Evolutionary conservation across 2,329 filamentous ascomycete species (phyloP), one percentile per base, ranked within the genome.

Genomic region (Colletotrichum magnum): DNA sequence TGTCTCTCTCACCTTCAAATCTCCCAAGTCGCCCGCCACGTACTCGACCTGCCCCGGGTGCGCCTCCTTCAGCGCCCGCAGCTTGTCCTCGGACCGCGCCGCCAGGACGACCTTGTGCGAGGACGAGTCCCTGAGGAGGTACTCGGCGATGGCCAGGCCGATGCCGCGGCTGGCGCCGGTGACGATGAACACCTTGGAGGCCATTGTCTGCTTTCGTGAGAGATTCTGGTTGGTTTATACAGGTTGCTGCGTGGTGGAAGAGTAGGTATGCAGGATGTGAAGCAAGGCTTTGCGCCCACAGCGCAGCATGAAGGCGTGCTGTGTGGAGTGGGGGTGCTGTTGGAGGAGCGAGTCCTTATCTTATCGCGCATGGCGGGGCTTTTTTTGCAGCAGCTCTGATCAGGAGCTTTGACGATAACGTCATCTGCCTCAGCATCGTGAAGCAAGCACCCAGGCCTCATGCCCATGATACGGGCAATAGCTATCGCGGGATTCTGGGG

Each of bases 131-230:
- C 79, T 75, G 7, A 92, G 79, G 36, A 92, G 81, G 53, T 83
- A 79, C 48, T 84, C 79, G 3, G 88, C 81, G 7, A 90, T 80
- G 68, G 87, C 87, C 12, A 89, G 82, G 56, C 89, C 89, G 60
- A 92, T 87, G 28, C 89, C 89, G 66, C 88, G 87, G 78, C 88
- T 90, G 18, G 89, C 89, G 36, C 89, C 89, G 3, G 89, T 91
- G 41, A 95, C 83, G 69, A 94, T 90, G 75, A 94, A 88, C 24
- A 89, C 90, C 77, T 93, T 93, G 7, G 86, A 79, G n/a, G 82
- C 60, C 81, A 87, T 85, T 64, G 70, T 59, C n/a, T 21, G 32
- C 10, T 21, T 21, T 16, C n/a, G 13, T 0, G 5, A 16, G 21
- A 24, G 21, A 24, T 24, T 24, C 3, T 21, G n/a, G 47, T 18